Evolutionary conservation across 148 eudicot species (phyloP), one percentile per base, ranked within the genome.

Genomic region (Dysphania ambrosioides): DNA sequence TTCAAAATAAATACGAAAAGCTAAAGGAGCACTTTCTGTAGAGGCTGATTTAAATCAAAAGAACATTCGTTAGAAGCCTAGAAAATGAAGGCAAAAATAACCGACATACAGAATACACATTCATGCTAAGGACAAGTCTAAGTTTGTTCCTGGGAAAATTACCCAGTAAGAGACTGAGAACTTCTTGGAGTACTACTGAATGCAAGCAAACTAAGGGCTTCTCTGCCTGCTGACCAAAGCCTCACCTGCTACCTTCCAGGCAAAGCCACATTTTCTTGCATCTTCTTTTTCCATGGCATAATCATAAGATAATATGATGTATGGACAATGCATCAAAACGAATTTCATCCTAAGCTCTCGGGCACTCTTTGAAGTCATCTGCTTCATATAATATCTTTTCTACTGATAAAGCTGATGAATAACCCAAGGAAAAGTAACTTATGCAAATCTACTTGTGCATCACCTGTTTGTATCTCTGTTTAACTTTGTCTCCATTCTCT

Each of bases 221-320:
- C 59, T 69, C 79, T 2, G 35, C 55, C 30, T 69, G 79, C 70
- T 76, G 36, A 60, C n/a, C 61, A 76, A 32, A 8, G 69, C 74
- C 57, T 55, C 30, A 32, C 93, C 91, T 1, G 96, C 97, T 16
- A 90, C 89, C 75, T 40, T 90, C 97, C 96, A 93, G 0, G 88
- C 93, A 83, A 90, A 93, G 6, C 79, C 77, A 34, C 97, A 93
- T 23, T 71, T 69, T 1, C 27, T 56, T 4, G 76, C 83, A 6
- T 63, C 41, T 0, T 38, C 27, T 4, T 0, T 8, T 30, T 49
- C 30, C 51, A 44, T 80, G 21, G 93, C 96, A 49, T 73, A 27
- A 40, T 85, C 79, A 49, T 93, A 90, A 2, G 77, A 75, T 10
- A 77, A n/a, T 80, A 31, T 85, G 82, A 60, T 90, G 90, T 11